phyloP scores from a whole-genome alignment of 2,329 filamentous ascomycete genomes.

The Diaporthe vaccinii region DNA sequence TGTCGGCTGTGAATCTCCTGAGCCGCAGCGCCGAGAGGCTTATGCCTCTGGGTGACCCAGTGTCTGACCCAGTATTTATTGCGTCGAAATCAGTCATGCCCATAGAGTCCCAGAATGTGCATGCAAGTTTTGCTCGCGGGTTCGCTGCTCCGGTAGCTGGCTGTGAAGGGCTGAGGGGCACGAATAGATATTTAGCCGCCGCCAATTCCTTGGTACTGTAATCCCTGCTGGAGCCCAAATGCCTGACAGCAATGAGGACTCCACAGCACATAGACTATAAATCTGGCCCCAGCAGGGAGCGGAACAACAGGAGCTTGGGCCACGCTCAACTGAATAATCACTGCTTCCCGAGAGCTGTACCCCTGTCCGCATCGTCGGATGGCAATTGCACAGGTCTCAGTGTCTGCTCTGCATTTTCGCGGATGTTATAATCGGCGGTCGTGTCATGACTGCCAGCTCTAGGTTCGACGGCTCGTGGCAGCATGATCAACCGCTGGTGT shows the following conservation, averaged over 20 bases:
- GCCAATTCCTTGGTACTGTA: constrained; percentile 11
- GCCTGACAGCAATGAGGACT: background rate
- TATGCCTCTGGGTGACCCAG: constrained; percentile 1
- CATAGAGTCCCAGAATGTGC: background rate
- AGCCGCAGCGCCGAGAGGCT: constrained; percentile 15
- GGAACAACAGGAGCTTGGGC: constrained; percentile 11
- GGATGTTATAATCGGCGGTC: background rate
- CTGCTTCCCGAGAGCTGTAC: constrained; percentile 35
- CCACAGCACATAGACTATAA: constrained; percentile 3
- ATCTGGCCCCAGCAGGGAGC: background rate
- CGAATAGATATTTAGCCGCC: constrained; percentile 29
- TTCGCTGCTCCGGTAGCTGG: constrained; percentile 1
- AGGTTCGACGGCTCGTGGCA: background rate
- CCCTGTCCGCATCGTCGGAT: constrained; percentile 10
- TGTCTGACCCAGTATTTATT: background rate
- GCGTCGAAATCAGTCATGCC: background rate
- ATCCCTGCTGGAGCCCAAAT: constrained; percentile 12
- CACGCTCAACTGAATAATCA: background rate
- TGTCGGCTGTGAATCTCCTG: constrained; percentile 27
- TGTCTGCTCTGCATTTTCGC: background rate
- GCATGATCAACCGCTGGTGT: background rate
- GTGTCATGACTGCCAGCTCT: background rate
- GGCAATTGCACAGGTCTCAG: background rate
- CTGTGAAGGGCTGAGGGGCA: constrained; percentile 2
- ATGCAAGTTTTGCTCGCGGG: background rate